Evolutionary conservation across 805 yeast species (phyloP).

Genomic region (Nakazawaea ambrosiae): DNA sequence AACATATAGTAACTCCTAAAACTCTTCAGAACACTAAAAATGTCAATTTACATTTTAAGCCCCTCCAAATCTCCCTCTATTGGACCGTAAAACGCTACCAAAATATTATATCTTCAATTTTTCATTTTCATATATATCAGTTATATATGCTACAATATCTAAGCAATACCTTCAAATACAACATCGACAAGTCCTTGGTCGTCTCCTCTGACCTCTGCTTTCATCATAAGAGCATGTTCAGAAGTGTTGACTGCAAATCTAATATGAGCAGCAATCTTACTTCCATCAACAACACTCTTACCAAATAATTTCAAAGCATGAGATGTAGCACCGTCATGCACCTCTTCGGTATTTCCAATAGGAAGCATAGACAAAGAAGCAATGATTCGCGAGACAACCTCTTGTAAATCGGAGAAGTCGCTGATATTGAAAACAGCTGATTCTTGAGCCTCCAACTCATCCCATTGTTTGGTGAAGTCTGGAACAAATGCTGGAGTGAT

Average conservation of each 20-base stretch:
- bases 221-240: constrained; percentile 39
- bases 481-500: constrained; percentile 72
- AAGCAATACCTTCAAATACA: constrained; percentile 44
- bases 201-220: constrained; percentile 52
- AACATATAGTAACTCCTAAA: too few relatives aligned
- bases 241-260: constrained; percentile 43
- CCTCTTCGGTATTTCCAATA: constrained; percentile 64
- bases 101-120: too few relatives aligned
- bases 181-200: constrained; percentile 40
- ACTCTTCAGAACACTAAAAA: too few relatives aligned
- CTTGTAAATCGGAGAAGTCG: constrained; percentile 35
- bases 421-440: constrained; percentile 62
- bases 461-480: constrained; percentile 67
- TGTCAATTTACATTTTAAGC: too few relatives aligned
- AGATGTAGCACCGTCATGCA: constrained; percentile 46
- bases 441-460: constrained; percentile 55
- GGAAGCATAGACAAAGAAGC: constrained; percentile 57
- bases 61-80: too few relatives aligned
- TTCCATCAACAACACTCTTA: constrained; percentile 55
- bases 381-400: constrained; percentile 49
- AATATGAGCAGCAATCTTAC: constrained; percentile 42
- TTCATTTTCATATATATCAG: too few relatives aligned
- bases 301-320: constrained; percentile 83
- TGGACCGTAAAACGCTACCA: too few relatives aligned
- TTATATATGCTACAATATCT: too few relatives aligned